Conservation (phyloP, 352 stramenopile species). For the Thalassiosira livingstoniorum region DNA sequence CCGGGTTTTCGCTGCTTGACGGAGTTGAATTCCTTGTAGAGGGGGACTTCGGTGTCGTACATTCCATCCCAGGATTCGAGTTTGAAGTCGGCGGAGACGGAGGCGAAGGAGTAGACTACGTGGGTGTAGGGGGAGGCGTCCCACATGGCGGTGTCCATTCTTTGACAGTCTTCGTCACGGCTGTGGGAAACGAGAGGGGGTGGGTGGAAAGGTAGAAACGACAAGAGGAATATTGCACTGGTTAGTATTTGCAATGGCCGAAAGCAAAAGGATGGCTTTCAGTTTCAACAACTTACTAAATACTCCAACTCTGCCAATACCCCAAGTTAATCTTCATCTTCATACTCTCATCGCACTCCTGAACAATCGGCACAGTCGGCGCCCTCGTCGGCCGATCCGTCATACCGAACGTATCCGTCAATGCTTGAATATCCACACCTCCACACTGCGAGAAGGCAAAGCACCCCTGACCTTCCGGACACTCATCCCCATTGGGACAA, state of each 20-base stretch:
- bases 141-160: constrained; percentile 58
- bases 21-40: constrained; percentile 70
- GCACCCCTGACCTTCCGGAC: constrained; percentile 51
- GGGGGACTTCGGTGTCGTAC: constrained; percentile 67
- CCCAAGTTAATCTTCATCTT: constrained; percentile 71
- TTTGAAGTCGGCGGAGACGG: constrained; percentile 59
- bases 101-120: constrained; percentile 72
- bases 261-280: neutral
- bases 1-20: constrained; percentile 63
- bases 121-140: constrained; percentile 61
- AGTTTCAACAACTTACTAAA: constrained; percentile 54
- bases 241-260: neutral
- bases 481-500: constrained; percentile 62
- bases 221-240: too few species aligned
- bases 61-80: constrained; percentile 66
- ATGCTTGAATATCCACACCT: constrained; percentile 55
- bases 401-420: constrained; percentile 62
- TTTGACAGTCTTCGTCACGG: constrained; percentile 64
- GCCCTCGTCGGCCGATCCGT: constrained; percentile 64
- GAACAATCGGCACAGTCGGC: constrained; percentile 56
- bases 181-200: constrained; percentile 19
- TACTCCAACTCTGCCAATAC: constrained; percentile 75
- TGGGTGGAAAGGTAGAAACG: neutral
- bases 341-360: constrained; percentile 57
- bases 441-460: constrained; percentile 66